Percentiles rank a stretch among this genome's conserved stretches.
Conservation (phyloP, 495 filamentous ascomycete species). For the Astrothelium subdiscretum region DNA sequence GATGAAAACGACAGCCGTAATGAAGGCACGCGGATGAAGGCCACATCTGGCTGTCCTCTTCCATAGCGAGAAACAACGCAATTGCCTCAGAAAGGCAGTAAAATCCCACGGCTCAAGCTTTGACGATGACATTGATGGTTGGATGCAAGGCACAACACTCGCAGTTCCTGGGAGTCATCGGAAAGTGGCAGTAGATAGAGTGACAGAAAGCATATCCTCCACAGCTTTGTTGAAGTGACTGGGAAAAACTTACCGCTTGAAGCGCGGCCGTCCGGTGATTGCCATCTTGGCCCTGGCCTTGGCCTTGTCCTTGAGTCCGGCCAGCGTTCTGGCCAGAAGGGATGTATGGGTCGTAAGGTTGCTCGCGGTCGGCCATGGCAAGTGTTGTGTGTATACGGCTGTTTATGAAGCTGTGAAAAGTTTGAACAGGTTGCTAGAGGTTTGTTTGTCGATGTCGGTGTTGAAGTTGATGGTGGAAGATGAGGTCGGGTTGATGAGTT, state of each 20-base stretch:
- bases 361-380: constrained; percentile 60
- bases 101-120: background rate
- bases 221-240: background rate
- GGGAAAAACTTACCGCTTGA: constrained; percentile 58
- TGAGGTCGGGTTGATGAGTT: background rate
- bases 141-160: background rate
- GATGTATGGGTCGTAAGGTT: constrained; percentile 87
- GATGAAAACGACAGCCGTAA: background rate
- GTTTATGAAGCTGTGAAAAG: background rate
- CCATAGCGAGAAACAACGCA: background rate
- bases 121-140: background rate
- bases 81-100: background rate
- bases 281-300: constrained; percentile 39
- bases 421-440: background rate
- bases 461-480: background rate
- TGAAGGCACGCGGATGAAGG: background rate
- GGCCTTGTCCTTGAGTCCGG: constrained; percentile 32
- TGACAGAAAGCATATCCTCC: background rate
- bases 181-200: background rate
- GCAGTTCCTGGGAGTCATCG: background rate
- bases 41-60: no score
- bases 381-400: constrained; percentile 8
- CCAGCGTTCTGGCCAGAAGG: constrained; percentile 49
- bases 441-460: background rate
- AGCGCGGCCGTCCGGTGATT: constrained; percentile 59